These are phyloP conservation scores for Favolaschia claudopus DNA, from an alignment of 768 basidiomycete species.

Conservation along the genomic window DNA sequence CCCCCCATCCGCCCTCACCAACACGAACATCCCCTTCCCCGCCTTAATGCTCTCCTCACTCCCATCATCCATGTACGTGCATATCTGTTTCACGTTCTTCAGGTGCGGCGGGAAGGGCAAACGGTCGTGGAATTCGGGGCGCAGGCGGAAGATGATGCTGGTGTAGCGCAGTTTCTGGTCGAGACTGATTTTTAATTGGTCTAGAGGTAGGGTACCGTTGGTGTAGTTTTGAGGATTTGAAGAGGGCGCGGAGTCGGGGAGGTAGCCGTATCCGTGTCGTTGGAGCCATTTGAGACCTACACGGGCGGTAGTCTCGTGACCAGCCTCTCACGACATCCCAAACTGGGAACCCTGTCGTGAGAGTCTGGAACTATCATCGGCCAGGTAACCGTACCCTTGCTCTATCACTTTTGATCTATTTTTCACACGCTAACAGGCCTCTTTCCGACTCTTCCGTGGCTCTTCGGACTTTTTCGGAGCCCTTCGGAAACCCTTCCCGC, in stretches of 20 bases:
- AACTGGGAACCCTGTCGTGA: too few species aligned
- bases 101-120: constrained; percentile 27
- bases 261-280: constrained; percentile 24
- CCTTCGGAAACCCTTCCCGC: too few species aligned
- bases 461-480: too few species aligned
- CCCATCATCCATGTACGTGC: constrained; percentile 14
- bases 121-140: constrained; percentile 11
- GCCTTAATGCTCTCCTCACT: constrained; percentile 3
- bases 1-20: constrained; percentile 8
- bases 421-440: too few species aligned
- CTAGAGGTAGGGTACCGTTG: constrained; percentile 10
- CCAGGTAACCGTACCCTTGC: too few species aligned
- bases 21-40: constrained; percentile 17
- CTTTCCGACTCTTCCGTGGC: too few species aligned
- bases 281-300: constrained; percentile 35
- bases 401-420: too few species aligned
- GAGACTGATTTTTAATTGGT: constrained; percentile 26
- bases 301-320: too few species aligned
- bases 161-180: constrained; percentile 33
- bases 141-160: constrained; percentile 21
- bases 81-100: constrained; percentile 3
- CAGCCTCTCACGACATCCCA: too few species aligned
- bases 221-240: too few species aligned
- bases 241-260: too few species aligned
- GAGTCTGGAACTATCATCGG: too few species aligned